Evolutionary conservation across 75 land plant genomes (phyloP).

Genomic region (Isoetes taiwanensis): DNA sequence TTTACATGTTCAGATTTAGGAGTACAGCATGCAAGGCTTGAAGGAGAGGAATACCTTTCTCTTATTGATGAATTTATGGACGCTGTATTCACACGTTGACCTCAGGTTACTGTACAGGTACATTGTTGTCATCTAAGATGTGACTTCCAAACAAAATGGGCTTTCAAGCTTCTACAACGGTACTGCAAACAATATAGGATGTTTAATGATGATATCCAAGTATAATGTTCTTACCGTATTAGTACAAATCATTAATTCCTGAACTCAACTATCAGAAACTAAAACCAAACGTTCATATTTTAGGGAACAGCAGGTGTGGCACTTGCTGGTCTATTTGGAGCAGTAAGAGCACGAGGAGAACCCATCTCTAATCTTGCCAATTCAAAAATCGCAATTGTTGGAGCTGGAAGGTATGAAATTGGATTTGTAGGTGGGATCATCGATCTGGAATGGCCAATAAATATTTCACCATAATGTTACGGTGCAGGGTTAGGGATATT

Average conservation of each 20-base stretch:
- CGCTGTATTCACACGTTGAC: conserved; percentile 94
- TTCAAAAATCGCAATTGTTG: conserved; percentile 96
- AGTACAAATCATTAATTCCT: too few species aligned
- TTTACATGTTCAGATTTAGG: too few species aligned
- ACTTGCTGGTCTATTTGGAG: conserved; percentile 93
- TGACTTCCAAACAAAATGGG: conserved; percentile 99
- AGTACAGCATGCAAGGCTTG: conserved; percentile 69
- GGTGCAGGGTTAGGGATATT: conserved; percentile 98
- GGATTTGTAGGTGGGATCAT: not conserved
- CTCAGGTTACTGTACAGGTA: conserved; percentile 97
- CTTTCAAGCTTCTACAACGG: conserved; percentile 87
- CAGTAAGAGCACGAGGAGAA: conserved; percentile 91
- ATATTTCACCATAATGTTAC: conserved; percentile 5
- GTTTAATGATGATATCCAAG: conserved; percentile 99
- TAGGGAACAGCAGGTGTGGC: conserved; percentile 99
- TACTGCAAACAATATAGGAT: conserved; percentile 70
- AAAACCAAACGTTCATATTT: conserved; percentile 1
- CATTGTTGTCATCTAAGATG: not conserved
- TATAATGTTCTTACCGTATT: too few species aligned
- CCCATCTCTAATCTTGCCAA: conserved; percentile 92
- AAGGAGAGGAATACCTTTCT: conserved; percentile 81
- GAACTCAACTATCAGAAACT: too few species aligned
- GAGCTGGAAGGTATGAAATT: conserved; percentile 81
- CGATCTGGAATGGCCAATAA: not conserved
- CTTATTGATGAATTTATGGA: conserved; percentile 99